Evolutionary conservation across 1,139 yeast species (phyloP).

Genomic region (Suhomyces bribrorum): DNA sequence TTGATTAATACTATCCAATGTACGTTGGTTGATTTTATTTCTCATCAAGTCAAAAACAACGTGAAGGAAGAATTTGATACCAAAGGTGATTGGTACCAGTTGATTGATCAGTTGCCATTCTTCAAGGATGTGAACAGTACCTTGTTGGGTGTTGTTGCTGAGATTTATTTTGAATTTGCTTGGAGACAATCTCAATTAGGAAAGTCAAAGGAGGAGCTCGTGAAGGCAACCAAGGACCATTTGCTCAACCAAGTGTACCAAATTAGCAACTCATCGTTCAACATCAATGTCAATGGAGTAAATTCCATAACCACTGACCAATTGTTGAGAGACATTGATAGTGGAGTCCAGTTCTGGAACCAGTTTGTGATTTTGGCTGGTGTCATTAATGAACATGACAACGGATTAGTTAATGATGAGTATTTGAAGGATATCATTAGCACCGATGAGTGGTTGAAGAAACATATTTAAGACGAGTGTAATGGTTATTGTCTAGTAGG

Average conservation of each 20-base stretch:
- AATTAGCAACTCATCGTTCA: slow-evolving; percentile 39
- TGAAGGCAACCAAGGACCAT: slow-evolving; percentile 35
- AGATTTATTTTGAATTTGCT: slow-evolving; percentile 44
- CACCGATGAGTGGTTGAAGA: slow-evolving; percentile 47
- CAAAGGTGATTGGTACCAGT: slow-evolving; percentile 56
- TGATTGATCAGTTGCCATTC: slow-evolving; percentile 66
- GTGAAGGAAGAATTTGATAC: slow-evolving; percentile 36
- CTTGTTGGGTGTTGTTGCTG: slow-evolving; percentile 45
- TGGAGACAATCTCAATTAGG: slow-evolving; percentile 32
- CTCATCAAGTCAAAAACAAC: slow-evolving; percentile 54
- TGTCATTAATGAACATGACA: slow-evolving; percentile 37
- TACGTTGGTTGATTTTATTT: slow-evolving; percentile 52
- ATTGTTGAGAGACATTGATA: slow-evolving; percentile 42
- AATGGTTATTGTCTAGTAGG: not conserved
- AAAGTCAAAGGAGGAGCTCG: slow-evolving; percentile 29
- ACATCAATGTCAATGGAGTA: slow-evolving; percentile 46
- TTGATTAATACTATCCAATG: slow-evolving; percentile 58
- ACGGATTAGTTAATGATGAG: slow-evolving; percentile 33
- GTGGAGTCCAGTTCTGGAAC: slow-evolving; percentile 42
- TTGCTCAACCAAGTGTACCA: slow-evolving; percentile 42
- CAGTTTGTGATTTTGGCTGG: slow-evolving; percentile 43
- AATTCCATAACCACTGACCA: slow-evolving; percentile 41
- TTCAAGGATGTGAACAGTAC: slow-evolving; percentile 46
- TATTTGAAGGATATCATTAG: slow-evolving; percentile 35
- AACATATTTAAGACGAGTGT: slow-evolving; percentile 18